Evolutionary conservation across 345 rosid genomes (phyloP).

Genomic region (Excoecaria agallocha): DNA sequence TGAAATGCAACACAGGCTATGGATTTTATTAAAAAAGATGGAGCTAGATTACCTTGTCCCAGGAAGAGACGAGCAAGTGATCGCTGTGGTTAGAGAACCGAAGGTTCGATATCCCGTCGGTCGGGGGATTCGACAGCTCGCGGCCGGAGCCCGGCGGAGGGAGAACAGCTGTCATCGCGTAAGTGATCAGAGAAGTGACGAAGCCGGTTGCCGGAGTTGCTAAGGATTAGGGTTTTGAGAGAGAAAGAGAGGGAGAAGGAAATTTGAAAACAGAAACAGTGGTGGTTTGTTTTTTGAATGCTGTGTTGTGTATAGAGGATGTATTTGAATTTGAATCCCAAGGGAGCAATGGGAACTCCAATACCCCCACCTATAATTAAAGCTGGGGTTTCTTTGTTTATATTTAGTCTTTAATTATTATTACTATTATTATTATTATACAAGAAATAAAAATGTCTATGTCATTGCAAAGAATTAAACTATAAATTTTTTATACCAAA

Average conservation of each 20-base stretch:
- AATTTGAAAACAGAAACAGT: constrained; percentile 11
- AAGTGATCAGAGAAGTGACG: constrained; percentile 6
- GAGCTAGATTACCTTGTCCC: constrained; percentile 71
- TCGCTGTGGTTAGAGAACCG: constrained; percentile 95
- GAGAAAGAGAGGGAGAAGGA: not conserved
- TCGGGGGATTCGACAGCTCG: constrained; percentile 77
- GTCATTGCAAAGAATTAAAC: too few relatives aligned
- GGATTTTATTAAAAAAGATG: not conserved
- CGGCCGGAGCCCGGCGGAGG: constrained; percentile 63
- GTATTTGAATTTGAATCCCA: constrained; percentile 8
- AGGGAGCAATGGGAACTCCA: not conserved
- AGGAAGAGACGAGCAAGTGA: constrained; percentile 88
- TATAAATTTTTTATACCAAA: too few relatives aligned
- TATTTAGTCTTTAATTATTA: too few relatives aligned
- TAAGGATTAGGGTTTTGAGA: constrained; percentile 9
- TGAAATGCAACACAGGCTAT: not conserved
- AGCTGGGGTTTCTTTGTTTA: too few relatives aligned
- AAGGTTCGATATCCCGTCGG: constrained; percentile 94
- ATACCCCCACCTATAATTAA: not conserved
- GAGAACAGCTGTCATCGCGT: constrained; percentile 46
- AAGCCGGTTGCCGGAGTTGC: not conserved
- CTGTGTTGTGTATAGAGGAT: not conserved
- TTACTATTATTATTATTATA: too few relatives aligned
- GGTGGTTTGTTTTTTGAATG: not conserved
- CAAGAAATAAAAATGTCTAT: too few relatives aligned